Conservation (phyloP, 345 rosid genomes). For the Excoecaria cochinchinensis region DNA sequence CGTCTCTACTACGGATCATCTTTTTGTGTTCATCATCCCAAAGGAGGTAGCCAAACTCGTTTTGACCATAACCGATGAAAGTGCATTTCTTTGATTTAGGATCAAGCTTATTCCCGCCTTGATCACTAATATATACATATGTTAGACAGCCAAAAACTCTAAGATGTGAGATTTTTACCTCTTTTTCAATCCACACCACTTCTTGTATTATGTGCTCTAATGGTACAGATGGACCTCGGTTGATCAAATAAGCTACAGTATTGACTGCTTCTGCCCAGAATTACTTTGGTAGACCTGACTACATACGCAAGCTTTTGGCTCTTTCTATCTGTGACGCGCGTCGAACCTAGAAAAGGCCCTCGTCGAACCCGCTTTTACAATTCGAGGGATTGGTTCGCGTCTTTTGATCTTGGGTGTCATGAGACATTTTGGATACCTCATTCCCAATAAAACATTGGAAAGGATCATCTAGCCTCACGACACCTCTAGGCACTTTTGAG, state of each 20-base stretch:
- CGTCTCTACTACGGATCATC: too few species aligned
- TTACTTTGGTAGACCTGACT: slow-evolving; percentile 1
- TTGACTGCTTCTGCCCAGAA: background rate
- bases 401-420: too few species aligned
- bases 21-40: too few species aligned
- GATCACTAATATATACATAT: background rate
- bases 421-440: too few species aligned
- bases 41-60: too few species aligned
- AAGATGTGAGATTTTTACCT: background rate
- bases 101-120: background rate
- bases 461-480: too few species aligned
- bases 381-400: too few species aligned
- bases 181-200: background rate
- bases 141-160: background rate
- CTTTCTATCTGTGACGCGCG: background rate
- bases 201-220: background rate
- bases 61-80: background rate
- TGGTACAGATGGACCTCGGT: background rate
- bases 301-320: background rate
- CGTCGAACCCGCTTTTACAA: too few species aligned
- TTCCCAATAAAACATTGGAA: too few species aligned
- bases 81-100: background rate
- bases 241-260: background rate
- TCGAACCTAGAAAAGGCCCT: too few species aligned
- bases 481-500: too few species aligned